These are phyloP conservation scores for Fraxinus platypoda DNA, from an alignment of 305 asterid species.

Conservation along the genomic window DNA sequence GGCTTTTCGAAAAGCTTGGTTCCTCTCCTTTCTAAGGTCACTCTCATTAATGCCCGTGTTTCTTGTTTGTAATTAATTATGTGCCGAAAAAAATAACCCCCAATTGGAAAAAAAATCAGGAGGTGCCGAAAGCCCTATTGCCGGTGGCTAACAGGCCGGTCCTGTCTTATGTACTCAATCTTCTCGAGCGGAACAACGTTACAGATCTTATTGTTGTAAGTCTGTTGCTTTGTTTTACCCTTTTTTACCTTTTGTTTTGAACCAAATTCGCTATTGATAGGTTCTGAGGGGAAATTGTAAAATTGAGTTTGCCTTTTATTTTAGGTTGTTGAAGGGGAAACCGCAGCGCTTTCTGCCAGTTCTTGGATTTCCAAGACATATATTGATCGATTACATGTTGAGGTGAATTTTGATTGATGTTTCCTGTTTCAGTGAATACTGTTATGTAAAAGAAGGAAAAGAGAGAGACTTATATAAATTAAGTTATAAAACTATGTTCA, in stretches of 20 bases:
- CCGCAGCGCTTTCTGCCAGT: constrained; percentile 74
- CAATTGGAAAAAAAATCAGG: constrained; percentile 38
- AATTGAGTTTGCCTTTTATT: constrained; percentile 11
- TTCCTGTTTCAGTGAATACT: background rate
- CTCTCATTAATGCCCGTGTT: background rate
- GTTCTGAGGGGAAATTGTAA: constrained; percentile 18
- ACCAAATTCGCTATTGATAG: constrained; percentile 9
- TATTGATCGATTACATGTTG: constrained; percentile 78
- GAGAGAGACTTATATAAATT: background rate
- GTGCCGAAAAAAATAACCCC: background rate
- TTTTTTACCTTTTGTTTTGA: background rate
- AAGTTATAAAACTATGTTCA: constrained; percentile 2
- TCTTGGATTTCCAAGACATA: constrained; percentile 81
- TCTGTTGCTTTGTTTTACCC: background rate
- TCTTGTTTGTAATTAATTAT: background rate
- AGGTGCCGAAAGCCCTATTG: constrained; percentile 83
- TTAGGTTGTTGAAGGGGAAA: constrained; percentile 91
- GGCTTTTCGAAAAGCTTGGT: constrained; percentile 76
- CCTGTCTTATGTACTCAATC: constrained; percentile 75
- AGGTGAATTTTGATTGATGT: constrained; percentile 41
- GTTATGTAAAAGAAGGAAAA: background rate
- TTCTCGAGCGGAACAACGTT: constrained; percentile 74
- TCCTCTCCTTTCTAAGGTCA: constrained; percentile 89
- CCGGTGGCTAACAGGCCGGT: constrained; percentile 89
- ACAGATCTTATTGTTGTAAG: constrained; percentile 79